Evolutionary conservation across 1,284 basidiomycete species (phyloP), one percentile per base, ranked within the genome.

Genomic region (Sporisorium scitamineum): DNA sequence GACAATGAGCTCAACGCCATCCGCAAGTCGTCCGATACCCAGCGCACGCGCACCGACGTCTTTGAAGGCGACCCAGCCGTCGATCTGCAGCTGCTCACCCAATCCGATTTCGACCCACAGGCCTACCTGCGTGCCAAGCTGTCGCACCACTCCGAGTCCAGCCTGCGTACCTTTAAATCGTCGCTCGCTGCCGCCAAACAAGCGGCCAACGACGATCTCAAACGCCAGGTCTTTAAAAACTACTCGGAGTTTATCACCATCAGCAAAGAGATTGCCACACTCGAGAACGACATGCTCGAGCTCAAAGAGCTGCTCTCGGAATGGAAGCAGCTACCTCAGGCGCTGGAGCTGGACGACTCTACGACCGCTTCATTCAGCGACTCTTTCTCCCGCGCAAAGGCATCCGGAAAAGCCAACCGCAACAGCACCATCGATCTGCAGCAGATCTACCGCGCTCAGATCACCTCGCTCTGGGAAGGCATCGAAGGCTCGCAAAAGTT

Each of bases 401-500:
- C 42, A 4, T 45, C 60, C 14, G 58, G 53, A 14, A 67, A 54
- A 11, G 22, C 61, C 10, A 67, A 74, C 13, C 67, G 80, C 31
- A 75, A 67, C 54, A 76, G 76, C 52, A 71, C 71, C 27, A 44
- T 81, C 32, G 95, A 99, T 85, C 90, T 99, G 32, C 92, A 94
- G 61, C 91, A 95, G 54, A 90, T 99, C 72, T 98, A 99, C 85
- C 93, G 92, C 61, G 92, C 92, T 42, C 96, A 99, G 87, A 92
- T 99, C 88, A 93, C 95, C 78, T 90, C 91, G 1, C 88, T 99
- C 0, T 97, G 97, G 87, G 88, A 93, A 6, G 92, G 92, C 55
- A 93, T 99, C 74, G 94, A 97, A 83, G 96, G 97, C n/a, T 94
- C 95, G 0, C 92, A 95, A 76, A 97, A 97, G 86, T 95, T 96